Base-by-base conservation (phyloP, 2,329 filamentous ascomycete species). In the Phaeosphaeria sp. region DNA sequence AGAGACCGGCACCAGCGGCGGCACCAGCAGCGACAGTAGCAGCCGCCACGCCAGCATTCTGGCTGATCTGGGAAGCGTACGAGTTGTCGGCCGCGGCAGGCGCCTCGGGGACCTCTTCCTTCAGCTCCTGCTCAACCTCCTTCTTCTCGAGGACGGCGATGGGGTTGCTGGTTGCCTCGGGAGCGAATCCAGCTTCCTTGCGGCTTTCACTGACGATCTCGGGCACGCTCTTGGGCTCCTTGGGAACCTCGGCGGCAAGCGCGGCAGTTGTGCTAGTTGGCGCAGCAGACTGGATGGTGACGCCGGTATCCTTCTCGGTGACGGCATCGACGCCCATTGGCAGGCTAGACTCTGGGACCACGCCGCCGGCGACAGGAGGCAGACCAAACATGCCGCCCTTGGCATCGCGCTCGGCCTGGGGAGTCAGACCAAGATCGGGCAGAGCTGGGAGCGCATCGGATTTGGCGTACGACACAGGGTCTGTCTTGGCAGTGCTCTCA, bases 381-480 rank as follows among this genome's bases (percentile, higher is more conserved):
- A 84, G 65, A 63, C 70, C 75, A 63, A 83, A 81, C 69, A 82
- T 79, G 54, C 77, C 76, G 55, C 76, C 77, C 51, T 79, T 75
- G 9, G 74, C 76, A 43, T 80, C 78, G 48, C 72, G 74, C 57
- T 82, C 79, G 45, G 77, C 74, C 21, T 76, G 73, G 43, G 80
- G 77, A 44, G 79, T 81, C 39, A 70, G 59, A n/a, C 80, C 77
- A 22, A 81, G 79, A 25, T 80, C 77, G 13, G 83, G 72, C 33
- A 81, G 65, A 36, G 77, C 76, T 57, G 79, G 77, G 24, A 72
- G 70, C 56, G 88, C 85, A 71, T 90, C 90, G 63, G 89, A 88
- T 77, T 91, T 91, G 76, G 96, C 90, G 78, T 97, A 98, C 1
- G 92, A 94, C 66, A 88, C 91, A 76, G 92, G 86, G 75, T 97